These are phyloP conservation scores for Tuber brumale DNA, from an alignment of 495 filamentous ascomycete genomes.

Conservation along the genomic window DNA sequence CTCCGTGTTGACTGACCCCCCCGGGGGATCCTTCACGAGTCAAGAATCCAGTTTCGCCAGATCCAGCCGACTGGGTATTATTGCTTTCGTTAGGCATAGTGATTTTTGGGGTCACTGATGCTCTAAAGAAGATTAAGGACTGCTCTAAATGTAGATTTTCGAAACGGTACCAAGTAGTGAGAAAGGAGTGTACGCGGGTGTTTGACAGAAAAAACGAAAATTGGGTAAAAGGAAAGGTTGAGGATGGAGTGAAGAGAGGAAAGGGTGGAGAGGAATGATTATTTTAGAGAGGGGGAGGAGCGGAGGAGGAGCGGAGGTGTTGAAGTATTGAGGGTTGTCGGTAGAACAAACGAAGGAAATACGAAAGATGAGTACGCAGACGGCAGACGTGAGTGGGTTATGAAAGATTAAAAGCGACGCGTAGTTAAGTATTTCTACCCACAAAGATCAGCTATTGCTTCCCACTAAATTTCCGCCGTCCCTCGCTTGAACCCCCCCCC, in stretches of 20 bases:
- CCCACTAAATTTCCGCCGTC: neutral
- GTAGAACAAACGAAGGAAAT: constrained; percentile 9
- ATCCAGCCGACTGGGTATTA: constrained; percentile 24
- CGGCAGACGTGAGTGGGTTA: constrained; percentile 2
- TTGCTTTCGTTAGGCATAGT: constrained; percentile 29
- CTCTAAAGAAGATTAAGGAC: constrained; percentile 1
- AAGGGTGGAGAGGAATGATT: constrained; percentile 11
- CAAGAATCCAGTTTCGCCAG: constrained; percentile 26
- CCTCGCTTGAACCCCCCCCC: neutral
- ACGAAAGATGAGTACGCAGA: constrained; percentile 16
- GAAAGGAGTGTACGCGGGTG: constrained; percentile 6
- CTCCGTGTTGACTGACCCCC: constrained; percentile 13
- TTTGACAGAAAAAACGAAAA: constrained; percentile 16
- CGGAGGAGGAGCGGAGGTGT: constrained; percentile 18
- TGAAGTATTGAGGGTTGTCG: constrained; percentile 14
- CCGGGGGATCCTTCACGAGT: constrained; percentile 29
- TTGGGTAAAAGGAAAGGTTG: constrained; percentile 26
- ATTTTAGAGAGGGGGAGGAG: constrained; percentile 23
- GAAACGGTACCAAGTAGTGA: neutral
- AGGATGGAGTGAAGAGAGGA: constrained; percentile 14
- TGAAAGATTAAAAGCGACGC: neutral
- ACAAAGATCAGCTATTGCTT: neutral
- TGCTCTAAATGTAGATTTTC: neutral
- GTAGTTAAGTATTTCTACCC: neutral
- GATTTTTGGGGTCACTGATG: constrained; percentile 17